Evolutionary conservation across 192 early-diverging fungal genomes (phyloP).

Genomic region (Podila verticillata): DNA sequence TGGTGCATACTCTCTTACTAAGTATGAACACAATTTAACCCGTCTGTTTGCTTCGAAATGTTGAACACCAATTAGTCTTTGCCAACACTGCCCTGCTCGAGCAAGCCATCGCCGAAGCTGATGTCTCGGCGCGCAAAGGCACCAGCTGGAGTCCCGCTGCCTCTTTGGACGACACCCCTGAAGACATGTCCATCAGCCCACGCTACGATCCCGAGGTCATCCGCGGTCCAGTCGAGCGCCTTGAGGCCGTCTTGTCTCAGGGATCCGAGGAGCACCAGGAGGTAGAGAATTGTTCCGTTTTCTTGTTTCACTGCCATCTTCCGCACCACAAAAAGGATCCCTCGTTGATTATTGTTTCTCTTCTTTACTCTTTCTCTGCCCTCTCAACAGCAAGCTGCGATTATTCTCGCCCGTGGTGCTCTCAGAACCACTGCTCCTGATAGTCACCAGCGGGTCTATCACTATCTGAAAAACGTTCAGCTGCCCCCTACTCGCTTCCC

Average conservation of each 20-base stretch:
- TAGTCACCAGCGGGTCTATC: slow-evolving; percentile 22
- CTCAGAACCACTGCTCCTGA: slow-evolving; percentile 59
- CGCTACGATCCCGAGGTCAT: slow-evolving; percentile 22
- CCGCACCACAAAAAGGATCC: no score
- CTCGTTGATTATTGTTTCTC: not conserved
- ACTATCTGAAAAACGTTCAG: slow-evolving; percentile 42
- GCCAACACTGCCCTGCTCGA: slow-evolving; percentile 45
- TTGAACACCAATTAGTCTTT: slow-evolving; percentile 15
- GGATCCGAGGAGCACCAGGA: slow-evolving; percentile 50
- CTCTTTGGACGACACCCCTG: slow-evolving; percentile 38
- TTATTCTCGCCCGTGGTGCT: slow-evolving; percentile 67
- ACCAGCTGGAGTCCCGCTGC: slow-evolving; percentile 19
- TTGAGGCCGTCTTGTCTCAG: slow-evolving; percentile 23
- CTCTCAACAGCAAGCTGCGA: slow-evolving; percentile 50
- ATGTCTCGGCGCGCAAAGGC: slow-evolving; percentile 7
- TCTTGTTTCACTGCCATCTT: no score
- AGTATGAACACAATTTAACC: not conserved
- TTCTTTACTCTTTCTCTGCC: not conserved
- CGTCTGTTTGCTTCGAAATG: not conserved
- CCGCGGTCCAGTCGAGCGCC: slow-evolving; percentile 26
- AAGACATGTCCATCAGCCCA: slow-evolving; percentile 32
- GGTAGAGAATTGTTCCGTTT: slow-evolving; percentile 1
- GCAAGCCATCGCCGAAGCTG: slow-evolving; percentile 34
- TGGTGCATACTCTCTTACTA: not conserved
- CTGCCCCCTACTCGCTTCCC: slow-evolving; percentile 44